Base-by-base conservation (phyloP, 2,329 filamentous ascomycete species). In the Nigrospora oryzae region DNA sequence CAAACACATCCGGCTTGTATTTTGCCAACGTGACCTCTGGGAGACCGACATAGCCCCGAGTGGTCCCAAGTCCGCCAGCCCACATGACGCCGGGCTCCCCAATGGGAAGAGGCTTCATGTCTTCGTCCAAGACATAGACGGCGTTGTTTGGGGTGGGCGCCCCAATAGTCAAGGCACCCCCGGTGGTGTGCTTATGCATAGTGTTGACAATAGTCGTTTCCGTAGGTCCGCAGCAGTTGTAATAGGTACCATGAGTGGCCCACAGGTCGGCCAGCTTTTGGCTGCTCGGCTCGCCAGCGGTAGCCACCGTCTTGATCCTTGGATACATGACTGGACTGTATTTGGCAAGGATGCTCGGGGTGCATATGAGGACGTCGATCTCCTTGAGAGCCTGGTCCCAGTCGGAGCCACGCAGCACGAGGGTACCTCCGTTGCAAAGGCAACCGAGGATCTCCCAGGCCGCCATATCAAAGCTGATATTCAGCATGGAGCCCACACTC, bases 151-250 rank as follows among this genome's bases (percentile, higher is more conserved):
- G 74, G 1, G 74, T 71, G 0, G 76, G 76, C 31, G 56, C 64
- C 5, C 77, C 77, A 48, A 81, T 79, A 0, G 74, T 72, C 4
- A 81, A 55, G 2, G 62, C 58, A 33, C 62, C 56, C 3, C 74
- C 73, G 0, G 64, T 61, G 15, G 61, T 53, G 52, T 80, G 75
- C 35, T 63, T 62, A 43, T 75, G 69, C 59, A 75, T 74, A 5
- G 76, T 77, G 56, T 81, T 79, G 43, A 81, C 67, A 42, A 81
- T 77, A 1, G 73, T 80, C 13, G 75, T 74, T 55, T 81, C 77
- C 0, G 77, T 79, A 1, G 77, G 76, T 2, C 77, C 77, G 52
- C 76, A 81, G 51, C 74, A 72, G 59, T 80, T 81, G 65, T 63
- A 75, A 53, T 75, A 74, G 8, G 62, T 67, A 23, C 63, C 66